Evolutionary conservation across 202 grass and related monocot species (phyloP).

Genomic region (Zoysia matrella): DNA sequence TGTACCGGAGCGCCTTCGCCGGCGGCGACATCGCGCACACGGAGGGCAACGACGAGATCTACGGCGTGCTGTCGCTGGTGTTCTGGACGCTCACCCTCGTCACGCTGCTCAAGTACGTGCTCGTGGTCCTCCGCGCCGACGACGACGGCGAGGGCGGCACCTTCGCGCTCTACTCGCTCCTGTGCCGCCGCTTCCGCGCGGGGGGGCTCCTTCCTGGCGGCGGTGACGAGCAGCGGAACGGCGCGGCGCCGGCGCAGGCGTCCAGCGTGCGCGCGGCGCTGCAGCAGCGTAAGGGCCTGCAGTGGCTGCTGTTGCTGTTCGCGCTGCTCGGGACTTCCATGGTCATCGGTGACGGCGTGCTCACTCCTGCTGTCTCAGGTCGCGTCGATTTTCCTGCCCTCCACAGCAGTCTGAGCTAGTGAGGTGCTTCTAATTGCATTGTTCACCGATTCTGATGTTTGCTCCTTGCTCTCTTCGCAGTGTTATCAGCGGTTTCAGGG

Average conservation of each 20-base stretch:
- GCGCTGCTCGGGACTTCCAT: constrained; percentile 89
- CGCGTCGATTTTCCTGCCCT: neutral
- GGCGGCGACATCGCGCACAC: constrained; percentile 87
- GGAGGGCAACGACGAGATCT: constrained; percentile 93
- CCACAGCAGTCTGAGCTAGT: too few relatives aligned
- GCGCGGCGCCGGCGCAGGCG: neutral
- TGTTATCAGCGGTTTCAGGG: constrained; percentile 90
- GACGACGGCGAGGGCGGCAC: constrained; percentile 95
- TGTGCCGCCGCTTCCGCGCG: constrained; percentile 70
- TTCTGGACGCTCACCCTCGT: constrained; percentile 97
- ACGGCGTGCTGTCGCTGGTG: constrained; percentile 93
- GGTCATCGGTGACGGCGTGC: constrained; percentile 95
- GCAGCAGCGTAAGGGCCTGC: constrained; percentile 69
- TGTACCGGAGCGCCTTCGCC: constrained; percentile 85
- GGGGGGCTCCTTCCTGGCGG: constrained; percentile 58
- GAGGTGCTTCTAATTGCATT: constrained; percentile 6
- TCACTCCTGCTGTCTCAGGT: constrained; percentile 94
- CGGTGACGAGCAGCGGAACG: constrained; percentile 38
- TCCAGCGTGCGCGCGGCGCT: constrained; percentile 52
- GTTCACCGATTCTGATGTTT: neutral
- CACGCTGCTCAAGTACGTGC: constrained; percentile 87
- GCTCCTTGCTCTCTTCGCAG: constrained; percentile 53
- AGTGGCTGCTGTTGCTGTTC: constrained; percentile 71
- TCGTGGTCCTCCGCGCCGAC: constrained; percentile 89
- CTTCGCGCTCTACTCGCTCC: constrained; percentile 97